Conservation (phyloP, 352 stramenopile species). For the Phytopythium montanum region DNA sequence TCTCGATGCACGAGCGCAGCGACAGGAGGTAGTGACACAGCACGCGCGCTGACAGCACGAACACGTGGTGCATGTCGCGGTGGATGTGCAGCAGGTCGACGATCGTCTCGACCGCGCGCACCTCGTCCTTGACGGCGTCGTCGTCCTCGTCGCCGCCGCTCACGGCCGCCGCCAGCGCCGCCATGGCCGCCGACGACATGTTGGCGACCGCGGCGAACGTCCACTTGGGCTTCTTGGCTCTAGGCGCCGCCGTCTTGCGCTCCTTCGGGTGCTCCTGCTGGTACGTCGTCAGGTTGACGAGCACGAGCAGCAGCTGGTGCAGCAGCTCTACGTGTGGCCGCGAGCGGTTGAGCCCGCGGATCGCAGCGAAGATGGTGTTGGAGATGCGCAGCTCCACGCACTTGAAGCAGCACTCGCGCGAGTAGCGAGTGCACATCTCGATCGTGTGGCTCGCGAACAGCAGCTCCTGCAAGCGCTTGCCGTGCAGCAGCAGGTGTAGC, state of each 20-base stretch:
- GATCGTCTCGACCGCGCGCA: constrained; percentile 80
- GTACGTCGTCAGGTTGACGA: constrained; percentile 88
- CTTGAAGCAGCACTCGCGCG: constrained; percentile 84
- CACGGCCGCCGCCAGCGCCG: constrained; percentile 4
- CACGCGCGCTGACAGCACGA: constrained; percentile 57
- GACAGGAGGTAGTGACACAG: constrained; percentile 55
- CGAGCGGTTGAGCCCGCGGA: constrained; percentile 93
- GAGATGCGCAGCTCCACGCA: constrained; percentile 87
- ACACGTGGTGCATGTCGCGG: constrained; percentile 85
- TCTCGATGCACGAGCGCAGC: constrained; percentile 20
- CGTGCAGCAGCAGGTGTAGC: constrained; percentile 68
- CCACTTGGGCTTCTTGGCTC: constrained; percentile 26
- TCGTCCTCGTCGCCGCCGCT: constrained; percentile 10
- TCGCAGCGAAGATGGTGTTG: constrained; percentile 89
- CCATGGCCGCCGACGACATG: constrained; percentile 7
- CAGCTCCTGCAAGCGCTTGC: constrained; percentile 90
- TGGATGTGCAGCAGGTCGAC: constrained; percentile 95
- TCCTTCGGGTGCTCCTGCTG: constrained; percentile 19
- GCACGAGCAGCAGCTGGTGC: constrained; percentile 73
- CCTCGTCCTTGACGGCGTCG: constrained; percentile 51
- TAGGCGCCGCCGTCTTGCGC: constrained; percentile 25
- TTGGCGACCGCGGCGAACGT: constrained; percentile 7
- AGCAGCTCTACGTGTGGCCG: constrained; percentile 94
- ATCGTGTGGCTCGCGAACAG: constrained; percentile 91
- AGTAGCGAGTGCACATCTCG: constrained; percentile 91